Evolutionary conservation across 495 filamentous ascomycete species (phyloP).

Genomic region (Hyaloscypha variabilis): DNA sequence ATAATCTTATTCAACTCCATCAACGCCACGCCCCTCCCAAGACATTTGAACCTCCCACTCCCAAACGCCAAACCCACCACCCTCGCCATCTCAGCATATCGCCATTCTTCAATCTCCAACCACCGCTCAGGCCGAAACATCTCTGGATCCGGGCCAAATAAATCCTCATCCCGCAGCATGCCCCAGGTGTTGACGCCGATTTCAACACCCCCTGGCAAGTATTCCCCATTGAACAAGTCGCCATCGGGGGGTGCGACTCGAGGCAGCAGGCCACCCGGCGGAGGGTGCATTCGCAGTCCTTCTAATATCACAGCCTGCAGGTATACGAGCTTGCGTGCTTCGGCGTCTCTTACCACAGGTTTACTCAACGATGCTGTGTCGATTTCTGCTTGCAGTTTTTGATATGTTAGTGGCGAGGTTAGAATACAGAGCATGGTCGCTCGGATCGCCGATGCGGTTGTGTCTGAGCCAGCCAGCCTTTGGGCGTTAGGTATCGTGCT

Average conservation of each 20-base stretch:
- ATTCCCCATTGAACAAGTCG: conserved; percentile 48
- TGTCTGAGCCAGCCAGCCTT: conserved; percentile 59
- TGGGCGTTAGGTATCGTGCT: neutral
- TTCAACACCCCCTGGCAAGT: conserved; percentile 52
- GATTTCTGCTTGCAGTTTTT: conserved; percentile 55
- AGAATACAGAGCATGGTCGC: conserved; percentile 56
- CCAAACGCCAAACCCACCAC: conserved; percentile 44
- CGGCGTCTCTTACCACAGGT: conserved; percentile 39
- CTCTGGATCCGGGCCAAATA: conserved; percentile 52
- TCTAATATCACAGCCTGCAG: conserved; percentile 54
- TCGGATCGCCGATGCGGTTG: conserved; percentile 63
- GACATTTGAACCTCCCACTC: conserved; percentile 45
- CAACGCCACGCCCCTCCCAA: conserved; percentile 46
- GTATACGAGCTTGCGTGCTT: conserved; percentile 49
- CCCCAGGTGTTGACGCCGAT: conserved; percentile 43
- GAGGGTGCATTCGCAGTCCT: conserved; percentile 47
- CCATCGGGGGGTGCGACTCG: conserved; percentile 52
- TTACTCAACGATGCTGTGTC: conserved; percentile 38
- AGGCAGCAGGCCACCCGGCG: conserved; percentile 36
- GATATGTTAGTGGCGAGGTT: conserved; percentile 7
- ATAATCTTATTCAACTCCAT: conserved; percentile 56
- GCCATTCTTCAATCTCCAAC: conserved; percentile 41
- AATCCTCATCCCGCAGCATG: conserved; percentile 35
- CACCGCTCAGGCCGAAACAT: conserved; percentile 59
- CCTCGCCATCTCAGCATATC: conserved; percentile 39